Percentiles rank a stretch among this genome's conserved stretches.
Conservation (phyloP, 2,329 filamentous ascomycete species). For the Phialocephala sp. region DNA sequence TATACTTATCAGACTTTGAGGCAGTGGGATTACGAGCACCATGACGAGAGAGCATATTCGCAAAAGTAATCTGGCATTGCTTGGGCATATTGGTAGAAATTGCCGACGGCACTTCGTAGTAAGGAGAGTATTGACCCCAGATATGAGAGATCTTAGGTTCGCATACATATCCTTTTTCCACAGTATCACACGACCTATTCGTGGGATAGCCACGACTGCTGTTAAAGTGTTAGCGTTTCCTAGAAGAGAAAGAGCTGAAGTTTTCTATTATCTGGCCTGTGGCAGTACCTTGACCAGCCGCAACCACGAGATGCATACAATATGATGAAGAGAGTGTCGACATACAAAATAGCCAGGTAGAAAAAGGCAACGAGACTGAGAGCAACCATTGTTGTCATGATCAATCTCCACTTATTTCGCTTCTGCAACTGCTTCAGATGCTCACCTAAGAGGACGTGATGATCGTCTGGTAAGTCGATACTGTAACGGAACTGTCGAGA, state of each 20-base stretch:
- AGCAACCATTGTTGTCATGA: constrained; percentile 27
- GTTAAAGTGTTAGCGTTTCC: constrained; percentile 16
- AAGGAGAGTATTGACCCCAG: constrained; percentile 91
- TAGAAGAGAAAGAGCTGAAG: background rate
- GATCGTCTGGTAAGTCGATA: constrained; percentile 16
- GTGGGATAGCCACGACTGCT: constrained; percentile 27
- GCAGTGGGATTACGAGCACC: constrained; percentile 82
- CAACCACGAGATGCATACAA: background rate
- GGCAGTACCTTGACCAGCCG: background rate
- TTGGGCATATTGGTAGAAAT: constrained; percentile 65
- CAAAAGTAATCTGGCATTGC: constrained; percentile 79
- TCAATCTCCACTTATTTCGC: constrained; percentile 27
- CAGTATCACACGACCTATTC: constrained; percentile 38
- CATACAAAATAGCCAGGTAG: constrained; percentile 35
- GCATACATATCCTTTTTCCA: constrained; percentile 41
- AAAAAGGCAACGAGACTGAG: constrained; percentile 33
- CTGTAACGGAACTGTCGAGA: constrained; percentile 16
- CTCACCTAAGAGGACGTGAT: constrained; percentile 25
- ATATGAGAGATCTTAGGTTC: constrained; percentile 41
- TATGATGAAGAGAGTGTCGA: constrained; percentile 4
- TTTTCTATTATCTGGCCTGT: background rate
- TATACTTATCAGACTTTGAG: constrained; percentile 69
- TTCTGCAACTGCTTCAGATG: constrained; percentile 32
- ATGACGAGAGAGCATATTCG: constrained; percentile 81
- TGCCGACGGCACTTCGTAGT: constrained; percentile 74